Evolutionary conservation across 805 yeast species (phyloP), one percentile per base, ranked within the genome.

Genomic region (Wickerhamia fluorescens): DNA sequence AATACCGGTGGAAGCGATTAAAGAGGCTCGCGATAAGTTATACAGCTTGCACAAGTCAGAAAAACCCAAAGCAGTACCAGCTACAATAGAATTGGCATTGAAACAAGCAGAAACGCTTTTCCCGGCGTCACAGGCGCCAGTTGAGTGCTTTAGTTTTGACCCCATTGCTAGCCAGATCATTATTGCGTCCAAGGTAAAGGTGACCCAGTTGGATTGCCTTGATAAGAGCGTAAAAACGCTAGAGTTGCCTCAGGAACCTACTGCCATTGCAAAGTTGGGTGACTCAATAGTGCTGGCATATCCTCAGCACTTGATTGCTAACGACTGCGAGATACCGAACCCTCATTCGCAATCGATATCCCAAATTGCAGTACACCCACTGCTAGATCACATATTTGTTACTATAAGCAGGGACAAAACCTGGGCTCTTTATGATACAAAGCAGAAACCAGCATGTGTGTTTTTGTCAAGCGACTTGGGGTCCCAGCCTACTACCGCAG

Each of bases 41-140:
- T 61, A 56, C 38, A 47, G 41, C 24, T 24, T 56, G 12, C 71
- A 64, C 36, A 62, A 61, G 37, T 44, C 56, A 8, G 17, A 27
- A 20, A 20, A 19, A n/a, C 24, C 14, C 9, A 18, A 18, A 10
- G 20, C 9, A 7, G 7, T 18, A 8, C 9, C 20, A 7, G 9
- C 20, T 8, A 10, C 7, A 7, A 7, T 8, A 8, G 20, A 18
- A 10, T 18, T 18, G 20, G 20, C 10, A 18, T 10, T 18, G 9
- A 18, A 18, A 8, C 7, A 18, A 8, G 10, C 20, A 18, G 9
- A 18, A 10, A 18, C 7, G 20, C 7, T 18, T 7, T 18, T n/a
- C n/a, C n/a, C 20, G 7, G 10, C 10, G 10, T 8, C 7, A 8
- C 20, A 10, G 10, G 7, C 20, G 20, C 7, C 10, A 18, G 7